Base-by-base conservation (phyloP, 2,329 filamentous ascomycete genomes). In the Cordyceps javanica region DNA sequence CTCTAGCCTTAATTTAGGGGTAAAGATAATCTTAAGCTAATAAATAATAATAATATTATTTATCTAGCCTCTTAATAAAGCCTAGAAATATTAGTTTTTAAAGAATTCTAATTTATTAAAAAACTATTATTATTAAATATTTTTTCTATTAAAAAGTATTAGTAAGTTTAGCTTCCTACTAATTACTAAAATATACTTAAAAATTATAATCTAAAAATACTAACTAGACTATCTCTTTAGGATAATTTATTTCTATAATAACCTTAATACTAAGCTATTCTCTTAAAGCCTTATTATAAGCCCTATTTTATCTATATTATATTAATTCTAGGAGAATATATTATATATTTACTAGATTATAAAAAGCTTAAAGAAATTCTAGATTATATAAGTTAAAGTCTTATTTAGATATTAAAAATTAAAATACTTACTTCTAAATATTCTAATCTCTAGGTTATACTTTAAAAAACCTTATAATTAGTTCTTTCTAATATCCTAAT, bases 71-170 rank as follows among this genome's bases (percentile, higher is more conserved):
- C 26, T 32, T 14, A 4, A 9, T 5, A 16, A 21, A 25, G n/a
- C 36, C 48, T 51, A 14, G 32, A 57, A 57, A 19, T 26, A 30
- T 44, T 36, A 57, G 39, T 23, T 2, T n/a, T 25, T 36, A 23
- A 21, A 46, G 3, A 23, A 8, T n/a, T 11, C 23, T 34, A 57
- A 21, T 9, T 49, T 38, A 21, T 41, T 11, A 19, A n/a, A 44
- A 45, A 57, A 57, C 19, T 41, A 57, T n/a, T 57, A 50, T 23
- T 57, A 41, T 57, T 57, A 42, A 19, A 57, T n/a, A 26, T 25
- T 45, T 21, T 57, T 26, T 8, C 34, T 32, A 30, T 57, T 48
- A 34, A 57, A 57, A 21, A 57, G 30, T 38, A 57, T 32, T 23
- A 57, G 23, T 5, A n/a, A 44, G 5, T 28, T 57, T 21, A 57